Percentiles rank a stretch among this genome's conserved stretches.
Evolutionary conservation across 2,329 filamentous ascomycete genomes (phyloP).

Genomic region (Aspergillus caelatus): DNA sequence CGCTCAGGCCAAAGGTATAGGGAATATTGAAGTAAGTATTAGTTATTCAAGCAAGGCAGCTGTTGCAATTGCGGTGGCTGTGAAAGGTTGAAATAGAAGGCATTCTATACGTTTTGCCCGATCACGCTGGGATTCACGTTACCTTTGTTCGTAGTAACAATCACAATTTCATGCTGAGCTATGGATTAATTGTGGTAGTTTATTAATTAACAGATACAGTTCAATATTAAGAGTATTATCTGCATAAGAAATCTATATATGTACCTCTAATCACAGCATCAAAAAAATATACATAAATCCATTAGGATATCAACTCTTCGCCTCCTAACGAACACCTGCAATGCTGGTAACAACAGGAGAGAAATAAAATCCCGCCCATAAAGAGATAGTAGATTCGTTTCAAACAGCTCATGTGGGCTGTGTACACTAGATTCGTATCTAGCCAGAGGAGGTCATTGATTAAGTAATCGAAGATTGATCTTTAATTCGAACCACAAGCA

Average conservation of each 20-base stretch:
- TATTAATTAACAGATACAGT: background rate
- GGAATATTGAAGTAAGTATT: constrained; percentile 6
- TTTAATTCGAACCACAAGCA: background rate
- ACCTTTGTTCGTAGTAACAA: background rate
- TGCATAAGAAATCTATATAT: background rate
- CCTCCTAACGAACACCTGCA: background rate
- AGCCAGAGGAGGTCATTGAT: background rate
- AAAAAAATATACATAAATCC: background rate
- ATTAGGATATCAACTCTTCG: background rate
- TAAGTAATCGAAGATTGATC: background rate
- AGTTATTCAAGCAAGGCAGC: constrained; percentile 4
- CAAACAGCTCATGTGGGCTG: too few species aligned
- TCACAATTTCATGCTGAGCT: background rate
- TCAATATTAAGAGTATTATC: background rate
- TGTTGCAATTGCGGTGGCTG: constrained; percentile 8
- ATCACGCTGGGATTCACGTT: too few species aligned
- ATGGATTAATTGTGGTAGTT: too few species aligned
- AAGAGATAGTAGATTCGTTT: background rate
- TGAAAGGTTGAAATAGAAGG: background rate
- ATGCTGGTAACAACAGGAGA: background rate
- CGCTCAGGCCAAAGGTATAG: constrained; percentile 1
- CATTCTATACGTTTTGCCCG: background rate
- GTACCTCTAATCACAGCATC: background rate
- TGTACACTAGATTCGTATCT: background rate
- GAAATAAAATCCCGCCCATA: background rate